Conservation (phyloP, 1,284 basidiomycete genomes). For the Chalciporus piperatoides region DNA sequence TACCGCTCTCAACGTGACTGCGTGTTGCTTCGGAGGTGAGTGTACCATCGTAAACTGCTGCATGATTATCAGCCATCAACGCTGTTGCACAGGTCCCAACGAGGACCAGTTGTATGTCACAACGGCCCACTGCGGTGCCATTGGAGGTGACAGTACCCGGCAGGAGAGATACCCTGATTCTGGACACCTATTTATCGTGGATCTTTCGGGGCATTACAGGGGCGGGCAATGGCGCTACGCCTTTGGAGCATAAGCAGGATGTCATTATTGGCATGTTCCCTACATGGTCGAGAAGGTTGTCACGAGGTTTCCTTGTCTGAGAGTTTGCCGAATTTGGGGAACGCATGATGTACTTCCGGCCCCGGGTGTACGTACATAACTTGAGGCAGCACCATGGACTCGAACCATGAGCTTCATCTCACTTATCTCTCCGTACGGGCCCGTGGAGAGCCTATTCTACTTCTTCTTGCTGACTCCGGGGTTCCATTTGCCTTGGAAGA, state of each 20-base stretch:
- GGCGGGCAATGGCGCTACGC: constrained; percentile 41
- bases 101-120: constrained; percentile 65
- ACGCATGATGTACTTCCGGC: background rate
- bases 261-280: background rate
- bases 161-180: constrained; percentile 58
- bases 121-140: constrained; percentile 59
- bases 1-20: constrained; percentile 56
- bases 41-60: no score
- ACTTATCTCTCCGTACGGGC: constrained; percentile 22
- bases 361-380: background rate
- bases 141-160: constrained; percentile 46
- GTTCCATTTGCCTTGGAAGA: constrained; percentile 20
- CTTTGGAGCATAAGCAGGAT: constrained; percentile 27
- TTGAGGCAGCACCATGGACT: constrained; percentile 11
- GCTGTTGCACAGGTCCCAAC: constrained; percentile 43
- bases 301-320: background rate
- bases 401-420: constrained; percentile 17
- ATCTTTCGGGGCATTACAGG: constrained; percentile 51
- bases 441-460: constrained; percentile 26
- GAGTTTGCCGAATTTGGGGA: background rate
- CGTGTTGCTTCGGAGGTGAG: constrained; percentile 66
- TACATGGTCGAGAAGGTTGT: background rate
- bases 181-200: constrained; percentile 60
- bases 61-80: background rate
- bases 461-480: constrained; percentile 27